Base-by-base conservation (phyloP, 345 rosid genomes). In the Kernera saxatilis region DNA sequence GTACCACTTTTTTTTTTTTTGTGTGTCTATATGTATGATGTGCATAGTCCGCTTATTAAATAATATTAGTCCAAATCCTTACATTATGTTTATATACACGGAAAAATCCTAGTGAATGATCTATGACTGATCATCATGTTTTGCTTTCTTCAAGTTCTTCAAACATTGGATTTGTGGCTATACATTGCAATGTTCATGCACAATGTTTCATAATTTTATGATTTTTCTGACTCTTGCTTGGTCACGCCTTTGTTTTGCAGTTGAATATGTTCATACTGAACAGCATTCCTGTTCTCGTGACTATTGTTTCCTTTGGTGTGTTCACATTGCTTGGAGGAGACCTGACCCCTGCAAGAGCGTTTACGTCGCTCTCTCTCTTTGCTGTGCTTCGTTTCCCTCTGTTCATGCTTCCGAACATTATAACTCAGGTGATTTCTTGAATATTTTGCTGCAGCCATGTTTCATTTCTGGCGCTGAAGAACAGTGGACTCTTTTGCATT, bases 301-400 rank as follows among this genome's bases (percentile, higher is more conserved):
- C 98, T 48, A 97, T 89, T 68, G 73, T 82, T 72, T 91, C 99
- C 55, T 94, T 94, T 82, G 97, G 98, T 56, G 64, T 89, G 84
- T 94, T 88, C 87, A 87, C 99, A 60, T 80, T 94, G 82, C 97
- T 94, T 70, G 99, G 99, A 67, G 99, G 99, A 71, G 81, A 94
- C 82, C 79, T 94, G 77, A 94, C 99, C 60, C 99, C 99, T 77
- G 88, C 99, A 29, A 82, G 92, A 80, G 99, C 99, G 61, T 94
- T 94, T 81, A 94, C 99, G 35, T 89, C 99, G 36, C 90, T 94
- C 35, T 94, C 99, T 58, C 86, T 94, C 65, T 94, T 94, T 80
- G 83, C 99, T 5, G 98, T 94, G 65, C 98, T 94, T 76, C 96
- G 99, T 49, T 94, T 91, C 66, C 99, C 98, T 67, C 84, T 94